A percentile compares a stretch with the other conserved stretches of the same genome.
phyloP scores from a whole-genome alignment of 2,329 filamentous ascomycete genomes.

The Botrytis sinoallii region DNA sequence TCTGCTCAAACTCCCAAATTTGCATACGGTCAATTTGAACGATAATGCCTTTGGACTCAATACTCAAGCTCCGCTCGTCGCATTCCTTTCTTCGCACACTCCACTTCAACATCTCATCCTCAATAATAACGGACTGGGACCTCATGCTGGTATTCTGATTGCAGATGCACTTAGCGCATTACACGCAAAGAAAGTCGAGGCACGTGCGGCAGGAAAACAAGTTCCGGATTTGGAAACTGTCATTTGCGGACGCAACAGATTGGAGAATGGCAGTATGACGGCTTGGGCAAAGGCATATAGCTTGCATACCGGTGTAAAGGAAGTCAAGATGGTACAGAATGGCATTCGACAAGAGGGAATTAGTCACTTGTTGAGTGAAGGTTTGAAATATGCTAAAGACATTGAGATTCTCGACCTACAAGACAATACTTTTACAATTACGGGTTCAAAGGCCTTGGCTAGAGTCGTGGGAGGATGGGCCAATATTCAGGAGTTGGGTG shows the following conservation, averaged over 20 bases:
- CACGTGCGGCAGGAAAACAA: conserved; percentile 65
- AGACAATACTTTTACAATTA: conserved; percentile 92
- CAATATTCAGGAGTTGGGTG: conserved; percentile 74
- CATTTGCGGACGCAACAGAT: conserved; percentile 90
- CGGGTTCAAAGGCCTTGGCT: conserved; percentile 75
- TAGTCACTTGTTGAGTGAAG: conserved; percentile 72
- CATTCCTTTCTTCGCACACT: conserved; percentile 83
- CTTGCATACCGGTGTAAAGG: conserved; percentile 76
- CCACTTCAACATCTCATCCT: conserved; percentile 92
- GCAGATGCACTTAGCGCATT: conserved; percentile 83
- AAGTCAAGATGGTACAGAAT: conserved; percentile 97
- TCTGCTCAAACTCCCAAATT: conserved; percentile 78
- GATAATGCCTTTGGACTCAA: conserved; percentile 98
- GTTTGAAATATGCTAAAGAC: conserved; percentile 65
- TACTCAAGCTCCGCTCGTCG: conserved; percentile 86
- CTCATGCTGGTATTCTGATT: conserved; percentile 82
- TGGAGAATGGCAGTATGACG: conserved; percentile 94
- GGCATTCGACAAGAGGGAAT: conserved; percentile 95
- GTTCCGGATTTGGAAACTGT: conserved; percentile 91
- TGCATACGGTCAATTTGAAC: conserved; percentile 91
- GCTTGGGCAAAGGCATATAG: conserved; percentile 89
- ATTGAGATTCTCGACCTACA: conserved; percentile 84
- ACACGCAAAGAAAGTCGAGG: conserved; percentile 78
- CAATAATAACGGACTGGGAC: conserved; percentile 97
- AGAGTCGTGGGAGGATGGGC: conserved; percentile 72